Evolutionary conservation across 2,329 filamentous ascomycete genomes (phyloP).

Genomic region (Pseudonectria buxi): DNA sequence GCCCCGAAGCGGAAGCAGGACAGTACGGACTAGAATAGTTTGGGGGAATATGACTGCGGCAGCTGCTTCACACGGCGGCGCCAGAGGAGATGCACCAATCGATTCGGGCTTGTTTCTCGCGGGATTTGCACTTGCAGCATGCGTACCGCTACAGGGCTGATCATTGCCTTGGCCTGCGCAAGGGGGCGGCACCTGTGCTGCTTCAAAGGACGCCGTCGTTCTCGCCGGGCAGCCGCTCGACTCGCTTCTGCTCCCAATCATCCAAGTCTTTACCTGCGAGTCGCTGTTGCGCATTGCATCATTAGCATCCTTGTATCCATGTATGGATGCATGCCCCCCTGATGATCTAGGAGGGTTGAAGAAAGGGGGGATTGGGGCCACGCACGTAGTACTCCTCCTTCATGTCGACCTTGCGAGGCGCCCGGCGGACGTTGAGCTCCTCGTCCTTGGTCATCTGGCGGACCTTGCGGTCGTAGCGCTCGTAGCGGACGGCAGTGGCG

Average conservation of each 20-base stretch:
- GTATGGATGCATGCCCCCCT: too few species aligned
- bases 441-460: slow-evolving; percentile 80
- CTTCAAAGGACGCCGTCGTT: slow-evolving; percentile 65
- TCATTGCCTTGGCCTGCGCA: background rate
- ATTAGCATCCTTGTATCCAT: slow-evolving; percentile 1
- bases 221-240: slow-evolving; percentile 83
- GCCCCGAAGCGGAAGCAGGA: too few species aligned
- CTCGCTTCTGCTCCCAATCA: slow-evolving; percentile 93
- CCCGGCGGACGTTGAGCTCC: slow-evolving; percentile 71
- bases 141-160: background rate
- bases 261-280: slow-evolving; percentile 79
- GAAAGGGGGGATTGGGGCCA: slow-evolving; percentile 15
- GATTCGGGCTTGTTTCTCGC: too few species aligned
- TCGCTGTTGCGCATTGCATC: slow-evolving; percentile 16
- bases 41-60: too few species aligned
- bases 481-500: slow-evolving; percentile 87
- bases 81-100: too few species aligned
- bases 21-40: too few species aligned
- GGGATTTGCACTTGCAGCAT: too few species aligned
- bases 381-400: slow-evolving; percentile 82
- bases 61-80: too few species aligned
- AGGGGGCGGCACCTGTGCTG: background rate
- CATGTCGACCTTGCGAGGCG: slow-evolving; percentile 66
- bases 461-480: slow-evolving; percentile 85
- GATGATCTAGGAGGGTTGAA: too few species aligned